phyloP scores from a whole-genome alignment of 345 rosid species.

The Melaleuca quinquenervia region DNA sequence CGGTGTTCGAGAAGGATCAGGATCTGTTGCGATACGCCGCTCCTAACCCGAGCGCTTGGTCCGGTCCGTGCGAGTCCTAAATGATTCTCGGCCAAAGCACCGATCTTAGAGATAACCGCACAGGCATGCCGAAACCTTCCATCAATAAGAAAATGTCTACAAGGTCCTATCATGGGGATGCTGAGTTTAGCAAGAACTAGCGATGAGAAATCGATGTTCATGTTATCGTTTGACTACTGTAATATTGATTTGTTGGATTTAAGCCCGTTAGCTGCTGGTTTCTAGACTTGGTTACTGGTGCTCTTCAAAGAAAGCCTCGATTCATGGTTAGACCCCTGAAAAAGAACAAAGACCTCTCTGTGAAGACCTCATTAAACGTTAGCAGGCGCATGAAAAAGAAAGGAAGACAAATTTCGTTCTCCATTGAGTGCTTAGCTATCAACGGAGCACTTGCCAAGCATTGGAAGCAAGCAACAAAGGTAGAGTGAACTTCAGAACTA shows the following conservation, averaged over 20 bases:
- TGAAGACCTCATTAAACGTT: no score
- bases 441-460: no score
- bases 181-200: background rate
- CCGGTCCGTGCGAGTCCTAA: background rate
- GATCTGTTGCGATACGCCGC: background rate
- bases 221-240: background rate
- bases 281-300: no score
- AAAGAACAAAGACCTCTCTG: background rate
- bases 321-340: no score
- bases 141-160: background rate
- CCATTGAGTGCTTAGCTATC: fast-evolving
- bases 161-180: background rate
- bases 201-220: background rate
- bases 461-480: no score
- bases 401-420: background rate
- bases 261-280: no score
- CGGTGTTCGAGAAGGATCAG: background rate
- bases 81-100: background rate
- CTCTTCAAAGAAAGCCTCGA: no score
- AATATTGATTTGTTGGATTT: no score
- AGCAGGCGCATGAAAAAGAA: no score
- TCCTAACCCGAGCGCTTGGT: background rate
- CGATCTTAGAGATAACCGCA: background rate
- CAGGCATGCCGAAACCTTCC: background rate
- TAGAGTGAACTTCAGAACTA: no score